These are phyloP conservation scores for Paspalum notatum DNA, from an alignment of 176 grass and related monocot species.

Conservation along the genomic window DNA sequence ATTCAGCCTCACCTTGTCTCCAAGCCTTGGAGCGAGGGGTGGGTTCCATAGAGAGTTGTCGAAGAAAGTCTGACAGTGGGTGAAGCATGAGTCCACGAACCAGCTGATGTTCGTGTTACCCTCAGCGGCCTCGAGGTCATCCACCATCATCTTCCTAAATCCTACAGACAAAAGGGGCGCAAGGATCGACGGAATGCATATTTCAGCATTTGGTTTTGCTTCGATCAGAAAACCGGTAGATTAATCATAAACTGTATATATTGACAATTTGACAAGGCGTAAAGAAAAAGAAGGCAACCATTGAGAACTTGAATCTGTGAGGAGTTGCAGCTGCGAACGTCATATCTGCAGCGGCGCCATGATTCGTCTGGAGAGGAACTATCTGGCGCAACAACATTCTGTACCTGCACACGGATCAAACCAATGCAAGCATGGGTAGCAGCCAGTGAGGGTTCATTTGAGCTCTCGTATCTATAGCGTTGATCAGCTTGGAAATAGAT, in stretches of 20 bases:
- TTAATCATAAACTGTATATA: not conserved
- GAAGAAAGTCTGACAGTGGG: conserved; percentile 63
- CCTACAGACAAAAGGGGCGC: conserved; percentile 4
- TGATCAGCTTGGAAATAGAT: not conserved
- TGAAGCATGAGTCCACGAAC: conserved; percentile 77
- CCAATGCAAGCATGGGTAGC: not conserved
- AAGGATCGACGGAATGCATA: not conserved
- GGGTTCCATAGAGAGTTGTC: conserved; percentile 48
- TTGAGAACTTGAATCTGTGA: conserved; percentile 57
- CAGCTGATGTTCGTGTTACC: conserved; percentile 39
- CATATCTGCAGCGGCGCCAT: conserved; percentile 52
- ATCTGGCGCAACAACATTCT: conserved; percentile 42
- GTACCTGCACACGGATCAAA: conserved; percentile 17
- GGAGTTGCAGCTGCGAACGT: conserved; percentile 49
- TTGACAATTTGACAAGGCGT: not conserved
- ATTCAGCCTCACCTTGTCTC: conserved; percentile 48
- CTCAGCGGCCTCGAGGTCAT: conserved; percentile 36
- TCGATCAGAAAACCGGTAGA: not conserved
- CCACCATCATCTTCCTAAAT: conserved; percentile 43
- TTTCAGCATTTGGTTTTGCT: not conserved
- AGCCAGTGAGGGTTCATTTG: not conserved
- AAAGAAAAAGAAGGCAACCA: not conserved
- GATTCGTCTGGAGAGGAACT: conserved; percentile 25
- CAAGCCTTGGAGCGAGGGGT: conserved; percentile 42
- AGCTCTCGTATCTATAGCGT: not conserved